Evolutionary conservation across 116 monocot species (phyloP), one percentile per base, ranked within the genome.

Genomic region (Papilionanthe hybrid): DNA sequence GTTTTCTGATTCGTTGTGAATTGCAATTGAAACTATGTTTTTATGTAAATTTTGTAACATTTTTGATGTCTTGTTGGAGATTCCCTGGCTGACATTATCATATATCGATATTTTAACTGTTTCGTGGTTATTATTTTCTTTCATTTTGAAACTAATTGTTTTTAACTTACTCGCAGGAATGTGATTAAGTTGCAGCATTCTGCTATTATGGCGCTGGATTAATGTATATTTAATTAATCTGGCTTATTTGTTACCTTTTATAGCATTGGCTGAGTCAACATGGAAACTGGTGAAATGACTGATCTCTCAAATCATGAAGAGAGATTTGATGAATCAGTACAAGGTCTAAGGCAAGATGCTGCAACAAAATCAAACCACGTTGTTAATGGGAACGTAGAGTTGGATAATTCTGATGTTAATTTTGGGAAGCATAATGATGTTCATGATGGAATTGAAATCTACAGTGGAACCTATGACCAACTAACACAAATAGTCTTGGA

Each of bases 401-500:
- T 37, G 41, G 49, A 66, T 68, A 44, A 15, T 72, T 78, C 77
- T 50, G 11, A 1, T 77, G 28, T 48, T 11, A 77, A 56, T 75
- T 25, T 55, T 23, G 56, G 10, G 30, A 65, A 49, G 25, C 77
- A 67, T 25, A 75, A 75, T 80, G 78, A 72, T 56, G 42, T 67
- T 78, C 50, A 53, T 12, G 43, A 78, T 8, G 56, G 41, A 13
- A 32, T 4, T 77, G 74, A 12, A 22, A 78, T 4, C 30, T 0
- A 42, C 25, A 79, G 85, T 65, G 86, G 78, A 69, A 71, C 60
- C 5, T 28, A 79, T 67, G 87, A 91, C 55, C 63, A 89, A 68
- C 68, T 89, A 6, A 20, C 68, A 12, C 84, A 78, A 50, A 78
- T 82, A 65, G 74, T 89, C 50, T 78, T 87, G 20, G 89, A 91